phyloP scores from a whole-genome alignment of 768 basidiomycete species.

The Boletus vermiculosoides region DNA sequence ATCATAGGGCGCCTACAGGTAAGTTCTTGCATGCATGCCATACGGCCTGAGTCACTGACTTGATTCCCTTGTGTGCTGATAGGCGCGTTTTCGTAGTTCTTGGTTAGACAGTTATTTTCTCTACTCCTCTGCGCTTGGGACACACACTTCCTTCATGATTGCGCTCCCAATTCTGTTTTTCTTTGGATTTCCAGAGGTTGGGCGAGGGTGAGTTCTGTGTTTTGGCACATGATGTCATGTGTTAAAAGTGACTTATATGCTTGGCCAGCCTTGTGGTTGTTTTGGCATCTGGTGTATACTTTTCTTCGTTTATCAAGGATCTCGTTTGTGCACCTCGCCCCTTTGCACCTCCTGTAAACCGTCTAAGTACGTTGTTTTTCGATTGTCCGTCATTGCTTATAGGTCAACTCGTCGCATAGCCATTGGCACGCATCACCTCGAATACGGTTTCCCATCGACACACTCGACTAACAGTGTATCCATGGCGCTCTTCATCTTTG shows the following conservation, averaged over 20 bases:
- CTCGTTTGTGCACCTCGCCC: constrained; percentile 88
- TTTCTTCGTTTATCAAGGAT: constrained; percentile 87
- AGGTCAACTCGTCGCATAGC: constrained; percentile 39
- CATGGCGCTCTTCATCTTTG: constrained; percentile 78
- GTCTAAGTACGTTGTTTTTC: constrained; percentile 62
- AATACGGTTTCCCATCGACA: constrained; percentile 96
- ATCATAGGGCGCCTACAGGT: constrained; percentile 71
- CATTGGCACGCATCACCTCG: constrained; percentile 77
- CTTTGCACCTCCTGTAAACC: constrained; percentile 86
- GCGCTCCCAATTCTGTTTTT: constrained; percentile 85
- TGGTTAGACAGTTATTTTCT: constrained; percentile 82
- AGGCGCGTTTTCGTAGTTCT: constrained; percentile 58
- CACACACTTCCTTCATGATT: constrained; percentile 93
- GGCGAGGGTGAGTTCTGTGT: constrained; percentile 58
- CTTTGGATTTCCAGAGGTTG: constrained; percentile 75
- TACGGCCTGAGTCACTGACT: constrained; percentile 12
- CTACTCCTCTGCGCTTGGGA: constrained; percentile 75
- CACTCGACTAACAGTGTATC: constrained; percentile 91
- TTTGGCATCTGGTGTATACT: constrained; percentile 78
- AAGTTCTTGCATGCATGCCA: constrained; percentile 11
- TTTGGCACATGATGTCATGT: not conserved
- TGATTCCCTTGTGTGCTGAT: not conserved
- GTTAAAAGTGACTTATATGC: not conserved
- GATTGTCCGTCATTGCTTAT: not conserved
- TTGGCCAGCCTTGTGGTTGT: constrained; percentile 59